Base-by-base conservation (phyloP, 805 yeast species). In the Starmerella powellii region DNA sequence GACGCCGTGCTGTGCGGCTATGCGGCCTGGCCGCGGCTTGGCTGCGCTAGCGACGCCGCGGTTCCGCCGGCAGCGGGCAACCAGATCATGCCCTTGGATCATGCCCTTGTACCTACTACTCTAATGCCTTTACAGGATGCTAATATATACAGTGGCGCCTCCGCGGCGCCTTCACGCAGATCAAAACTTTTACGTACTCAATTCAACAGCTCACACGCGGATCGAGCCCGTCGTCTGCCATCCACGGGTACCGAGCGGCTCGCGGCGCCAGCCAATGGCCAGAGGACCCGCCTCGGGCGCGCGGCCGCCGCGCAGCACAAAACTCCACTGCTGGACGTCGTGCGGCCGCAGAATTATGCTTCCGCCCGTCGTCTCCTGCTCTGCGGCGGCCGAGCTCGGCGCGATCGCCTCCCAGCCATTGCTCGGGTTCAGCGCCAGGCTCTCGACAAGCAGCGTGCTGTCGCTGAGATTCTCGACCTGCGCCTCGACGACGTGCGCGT, bases 171-270 rank as follows among this genome's bases (percentile, higher is more conserved):
- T n/a, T n/a, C n/a, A n/a, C n/a, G n/a, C n/a, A n/a, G n/a, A n/a
- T n/a, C n/a, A n/a, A n/a, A n/a, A n/a, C n/a, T n/a, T n/a, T n/a
- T n/a, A n/a, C n/a, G n/a, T n/a, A n/a, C n/a, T n/a, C n/a, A n/a
- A n/a, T n/a, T n/a, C n/a, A n/a, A n/a, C n/a, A n/a, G 13, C 10
- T 21, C 16, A 48, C 2, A 49, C 33, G 6, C 48, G 38, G n/a
- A 50, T 51, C 17, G 32, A 15, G n/a, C 46, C 44, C 3, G 53
- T 42, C 4, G 56, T 52, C 33, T 56, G 47, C 55, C 57, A 56
- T 1, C 66, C 66, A 35, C 51, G 46, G 24, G 57, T 56, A 8
- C 65, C 66, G 31, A 61, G 40, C 26, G 63, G 64, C 37, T 60
- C 63, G 20, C 65, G 50, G 3, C 62, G 51, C 66, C 66, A 62